Base-by-base conservation (phyloP, 345 rosid species). In the Laguncularia racemosa region DNA sequence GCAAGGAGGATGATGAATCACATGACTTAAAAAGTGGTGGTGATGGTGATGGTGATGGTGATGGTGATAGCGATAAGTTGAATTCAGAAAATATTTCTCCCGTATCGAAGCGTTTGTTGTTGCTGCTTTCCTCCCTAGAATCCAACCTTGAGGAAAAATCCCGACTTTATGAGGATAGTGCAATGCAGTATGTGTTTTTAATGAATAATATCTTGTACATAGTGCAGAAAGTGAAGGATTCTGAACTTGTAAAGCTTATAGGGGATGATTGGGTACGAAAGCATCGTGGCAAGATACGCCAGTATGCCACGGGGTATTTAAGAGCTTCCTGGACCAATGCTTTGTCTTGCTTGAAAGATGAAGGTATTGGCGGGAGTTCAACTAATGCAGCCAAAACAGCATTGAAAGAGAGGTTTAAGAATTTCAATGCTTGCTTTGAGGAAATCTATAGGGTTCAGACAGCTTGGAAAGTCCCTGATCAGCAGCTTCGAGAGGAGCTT, bases 201-300 rank as follows among this genome's bases (percentile, higher is more conserved):
- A 89, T 93, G 93, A 93, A 93, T 67, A 93, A 93, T 75, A 87
- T 83, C 50, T 75, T 78, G 62, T 93, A 93, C 69, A 61, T 93
- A 26, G 97, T 87, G 65, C 96, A 93, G 70, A 93, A 85, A 62
- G 95, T 93, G 62, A 87, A 93, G 74, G 95, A 72, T 57, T 93
- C 99, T 9, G 97, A 89, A 64, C 83, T 93, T 14, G 72, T 91
- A 43, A 85, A 75, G 58, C 79, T 80, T 54, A 69, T 93, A 73
- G 99, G 99, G 28, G 96, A 93, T 72, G 71, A 80, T 61, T 93
- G 97, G 97, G 96, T 89, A 53, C 89, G 96, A 49, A 93, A 82
- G 66, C 85, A 81, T 52, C 75, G 95, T 38, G 95, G 91, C 45
- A 84, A 70, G 78, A 72, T 84, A 53, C 91, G 97, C 62, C 91